These are phyloP conservation scores for Botrytis galanthina DNA, from an alignment of 2,329 filamentous ascomycete species.

Conservation along the genomic window DNA sequence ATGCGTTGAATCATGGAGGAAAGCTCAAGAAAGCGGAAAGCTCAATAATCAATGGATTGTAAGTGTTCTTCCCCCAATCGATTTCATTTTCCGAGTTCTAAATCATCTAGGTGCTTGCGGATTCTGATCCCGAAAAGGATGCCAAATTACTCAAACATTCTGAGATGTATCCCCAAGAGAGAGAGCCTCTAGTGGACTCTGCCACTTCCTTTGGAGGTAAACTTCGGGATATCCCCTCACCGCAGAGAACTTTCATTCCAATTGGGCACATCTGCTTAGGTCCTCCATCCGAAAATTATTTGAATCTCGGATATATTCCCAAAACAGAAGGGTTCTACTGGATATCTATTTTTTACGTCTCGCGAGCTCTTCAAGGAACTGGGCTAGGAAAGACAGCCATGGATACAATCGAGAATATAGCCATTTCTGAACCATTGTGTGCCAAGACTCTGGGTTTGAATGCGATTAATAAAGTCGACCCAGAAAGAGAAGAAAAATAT, in stretches of 20 bases:
- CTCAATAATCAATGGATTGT: constrained; percentile 34
- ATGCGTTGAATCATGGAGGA: constrained; percentile 36
- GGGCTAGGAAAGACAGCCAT: constrained; percentile 32
- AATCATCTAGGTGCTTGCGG: constrained; percentile 26
- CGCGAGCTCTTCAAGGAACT: constrained; percentile 29
- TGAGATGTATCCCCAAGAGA: constrained; percentile 26
- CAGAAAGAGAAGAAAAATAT: constrained; percentile 23
- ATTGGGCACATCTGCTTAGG: constrained; percentile 35
- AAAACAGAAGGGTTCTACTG: constrained; percentile 27
- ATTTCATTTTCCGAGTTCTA: neutral
- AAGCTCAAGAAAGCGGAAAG: constrained; percentile 24
- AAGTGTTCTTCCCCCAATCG: constrained; percentile 3
- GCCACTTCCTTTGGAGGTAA: constrained; percentile 27
- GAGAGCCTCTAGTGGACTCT: constrained; percentile 25
- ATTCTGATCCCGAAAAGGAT: constrained; percentile 24
- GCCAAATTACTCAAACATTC: constrained; percentile 28
- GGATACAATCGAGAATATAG: constrained; percentile 29
- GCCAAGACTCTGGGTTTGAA: constrained; percentile 30
- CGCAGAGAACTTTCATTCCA: constrained; percentile 27
- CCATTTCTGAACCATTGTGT: constrained; percentile 27
- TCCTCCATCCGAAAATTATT: constrained; percentile 14
- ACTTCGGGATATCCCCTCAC: constrained; percentile 22
- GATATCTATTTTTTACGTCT: constrained; percentile 33
- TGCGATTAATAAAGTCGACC: constrained; percentile 25
- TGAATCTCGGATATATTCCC: constrained; percentile 19